Base-by-base conservation (phyloP, 192 early-diverging fungal species). In the Coemansia sp. region DNA sequence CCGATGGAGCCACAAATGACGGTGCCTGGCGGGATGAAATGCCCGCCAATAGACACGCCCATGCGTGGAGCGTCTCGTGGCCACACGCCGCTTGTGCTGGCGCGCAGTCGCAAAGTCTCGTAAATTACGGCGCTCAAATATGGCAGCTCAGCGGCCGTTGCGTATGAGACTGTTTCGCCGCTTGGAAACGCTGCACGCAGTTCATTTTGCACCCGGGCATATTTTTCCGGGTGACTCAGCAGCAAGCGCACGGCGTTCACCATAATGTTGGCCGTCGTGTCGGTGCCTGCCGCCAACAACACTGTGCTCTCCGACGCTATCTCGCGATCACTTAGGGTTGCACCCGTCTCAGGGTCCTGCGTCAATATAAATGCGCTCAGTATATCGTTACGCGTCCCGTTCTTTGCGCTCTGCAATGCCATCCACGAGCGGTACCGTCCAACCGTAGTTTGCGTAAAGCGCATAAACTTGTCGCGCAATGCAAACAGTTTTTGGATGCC, bases 241-340 rank as follows among this genome's bases (percentile, higher is more conserved):
- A 75, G 57, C 23, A 62, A 46, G 15, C 54, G 54, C 2, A 66
- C 48, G 50, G 38, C 48, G 59, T 52, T 62, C 5, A 46, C 59
- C 40, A 75, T 19, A 1, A 63, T 8, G 36, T 69, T 69, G 31
- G 63, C 46, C 1, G 53, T 46, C 1, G 73, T 75, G 20, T 69
- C 73, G 14, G 67, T 64, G 2, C 73, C 73, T 3, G 67, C 73
- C 19, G 59, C 55, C 37, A 75, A 58, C 26, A 69, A 59, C 44
- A 70, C 63, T 6, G 67, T 61, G 48, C 44, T 53, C 25, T 75
- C 73, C 10, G 73, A 65, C 2, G 48, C 64, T 19, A 71, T 52
- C 11, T 71, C 60, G 0, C 12, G 3, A 40, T 60, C 50, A 20
- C 22, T 64, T 28, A 77, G 59, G 15, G 23, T 59, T 6, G 59